These are phyloP conservation scores for Malus hybrid DNA, from an alignment of 331 rosid species.

Conservation along the genomic window DNA sequence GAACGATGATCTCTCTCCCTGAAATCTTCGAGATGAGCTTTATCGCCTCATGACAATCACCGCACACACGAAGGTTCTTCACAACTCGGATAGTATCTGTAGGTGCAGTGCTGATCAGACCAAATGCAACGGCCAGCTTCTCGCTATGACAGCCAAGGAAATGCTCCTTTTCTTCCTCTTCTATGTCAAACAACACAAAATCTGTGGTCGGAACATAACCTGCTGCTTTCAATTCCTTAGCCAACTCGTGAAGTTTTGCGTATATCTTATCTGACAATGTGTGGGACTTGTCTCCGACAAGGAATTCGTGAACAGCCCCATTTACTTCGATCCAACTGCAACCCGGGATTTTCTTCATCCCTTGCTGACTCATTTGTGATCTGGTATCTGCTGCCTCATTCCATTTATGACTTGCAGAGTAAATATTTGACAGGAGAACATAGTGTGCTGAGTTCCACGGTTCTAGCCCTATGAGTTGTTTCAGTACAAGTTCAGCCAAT, in stretches of 20 bases:
- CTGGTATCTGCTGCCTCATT: slow-evolving; percentile 6
- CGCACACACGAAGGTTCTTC: slow-evolving; percentile 30
- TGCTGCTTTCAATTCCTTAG: slow-evolving; percentile 14
- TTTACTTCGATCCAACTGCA: slow-evolving; percentile 23
- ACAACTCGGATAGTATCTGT: slow-evolving; percentile 17
- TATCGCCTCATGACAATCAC: slow-evolving; percentile 23
- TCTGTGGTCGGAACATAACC: slow-evolving; percentile 24
- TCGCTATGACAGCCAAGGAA: slow-evolving; percentile 24
- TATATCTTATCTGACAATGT: slow-evolving; percentile 7
- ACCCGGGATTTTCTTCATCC: slow-evolving; percentile 14
- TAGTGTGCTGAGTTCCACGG: slow-evolving; percentile 24
- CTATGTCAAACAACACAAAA: slow-evolving; percentile 18
- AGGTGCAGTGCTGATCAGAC: slow-evolving; percentile 1
- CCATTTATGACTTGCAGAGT: slow-evolving; percentile 24
- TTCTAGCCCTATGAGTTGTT: slow-evolving; percentile 18
- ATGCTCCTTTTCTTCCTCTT: slow-evolving; percentile 29
- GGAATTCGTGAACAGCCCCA: slow-evolving; percentile 15
- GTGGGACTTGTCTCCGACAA: slow-evolving; percentile 21
- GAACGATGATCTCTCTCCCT: slow-evolving; percentile 15
- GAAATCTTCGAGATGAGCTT: slow-evolving; percentile 22
- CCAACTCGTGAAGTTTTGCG: slow-evolving; percentile 3
- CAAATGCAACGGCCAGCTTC: slow-evolving; percentile 24
- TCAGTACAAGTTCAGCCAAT: slow-evolving; percentile 13
- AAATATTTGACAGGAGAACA: slow-evolving; percentile 23
- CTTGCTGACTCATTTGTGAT: slow-evolving; percentile 6